phyloP scores from a whole-genome alignment of 2,329 filamentous ascomycete genomes.

The Fusarium sp. region DNA sequence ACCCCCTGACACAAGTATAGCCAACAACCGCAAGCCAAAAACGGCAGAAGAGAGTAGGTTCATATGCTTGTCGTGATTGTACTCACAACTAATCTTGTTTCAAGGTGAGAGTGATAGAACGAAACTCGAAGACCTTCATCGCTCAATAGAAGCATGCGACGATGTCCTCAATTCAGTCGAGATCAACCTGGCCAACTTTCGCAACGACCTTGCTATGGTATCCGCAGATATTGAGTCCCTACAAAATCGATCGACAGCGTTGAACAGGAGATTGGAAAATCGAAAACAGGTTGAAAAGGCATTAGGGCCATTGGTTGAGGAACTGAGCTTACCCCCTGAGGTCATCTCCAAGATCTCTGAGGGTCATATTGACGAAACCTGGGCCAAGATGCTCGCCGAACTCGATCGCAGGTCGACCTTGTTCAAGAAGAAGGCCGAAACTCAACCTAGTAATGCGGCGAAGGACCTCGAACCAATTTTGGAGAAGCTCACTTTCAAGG shows the following conservation, averaged over 20 bases:
- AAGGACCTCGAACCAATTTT: constrained; percentile 89
- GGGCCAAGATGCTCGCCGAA: constrained; percentile 86
- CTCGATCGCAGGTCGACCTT: constrained; percentile 83
- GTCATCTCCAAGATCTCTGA: constrained; percentile 89
- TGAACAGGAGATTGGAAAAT: constrained; percentile 90
- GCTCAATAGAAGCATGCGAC: constrained; percentile 91
- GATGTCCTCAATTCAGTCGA: constrained; percentile 95
- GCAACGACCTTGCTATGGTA: constrained; percentile 91
- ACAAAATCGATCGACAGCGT: constrained; percentile 85
- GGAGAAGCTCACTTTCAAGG: constrained; percentile 86
- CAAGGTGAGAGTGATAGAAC: constrained; percentile 84
- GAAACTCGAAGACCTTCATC: constrained; percentile 91
- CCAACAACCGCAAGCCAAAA: constrained; percentile 66
- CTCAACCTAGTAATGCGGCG: constrained; percentile 79
- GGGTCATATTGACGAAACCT: constrained; percentile 89
- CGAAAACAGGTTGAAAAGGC: constrained; percentile 90
- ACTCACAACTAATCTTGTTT: constrained; percentile 1
- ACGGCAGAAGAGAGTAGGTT: constrained; percentile 81
- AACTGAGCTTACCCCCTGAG: constrained; percentile 88
- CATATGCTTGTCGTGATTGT: neutral
- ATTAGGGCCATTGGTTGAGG: constrained; percentile 90
- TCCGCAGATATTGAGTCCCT: constrained; percentile 96
- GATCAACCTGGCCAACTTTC: constrained; percentile 91
- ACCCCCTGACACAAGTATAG: constrained; percentile 35
- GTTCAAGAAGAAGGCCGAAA: constrained; percentile 77